phyloP scores from a whole-genome alignment of 2,329 filamentous ascomycete genomes.

The Purpureocillium lavendulum region DNA sequence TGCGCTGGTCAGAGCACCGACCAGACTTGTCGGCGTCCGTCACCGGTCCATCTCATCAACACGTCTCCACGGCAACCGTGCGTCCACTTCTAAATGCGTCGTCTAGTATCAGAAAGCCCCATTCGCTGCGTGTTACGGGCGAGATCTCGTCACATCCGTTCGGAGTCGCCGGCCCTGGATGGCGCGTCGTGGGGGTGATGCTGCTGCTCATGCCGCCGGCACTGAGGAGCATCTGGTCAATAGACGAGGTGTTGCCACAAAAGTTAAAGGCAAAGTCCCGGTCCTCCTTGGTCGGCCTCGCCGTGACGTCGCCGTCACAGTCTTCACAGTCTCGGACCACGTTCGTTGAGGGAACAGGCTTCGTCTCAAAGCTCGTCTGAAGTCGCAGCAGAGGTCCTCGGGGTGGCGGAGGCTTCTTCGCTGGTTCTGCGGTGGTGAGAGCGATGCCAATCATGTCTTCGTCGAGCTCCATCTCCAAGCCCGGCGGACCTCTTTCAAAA shows the following conservation, averaged over 20 bases:
- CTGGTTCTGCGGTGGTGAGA: slow-evolving; percentile 14
- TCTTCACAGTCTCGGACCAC: slow-evolving; percentile 15
- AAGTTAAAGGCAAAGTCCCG: slow-evolving; percentile 15
- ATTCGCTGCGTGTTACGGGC: slow-evolving; percentile 53
- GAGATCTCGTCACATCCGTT: slow-evolving; percentile 55
- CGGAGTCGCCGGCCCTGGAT: slow-evolving; percentile 43
- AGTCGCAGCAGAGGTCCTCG: slow-evolving; percentile 27
- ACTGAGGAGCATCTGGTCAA: slow-evolving; percentile 33
- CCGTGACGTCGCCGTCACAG: slow-evolving; percentile 28
- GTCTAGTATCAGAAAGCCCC: slow-evolving; percentile 51
- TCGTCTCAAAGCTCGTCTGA: slow-evolving; percentile 30
- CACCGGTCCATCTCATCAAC: slow-evolving; percentile 25
- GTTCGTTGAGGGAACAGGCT: background rate
- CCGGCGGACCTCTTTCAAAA: slow-evolving; percentile 9
- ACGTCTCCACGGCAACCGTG: slow-evolving; percentile 45
- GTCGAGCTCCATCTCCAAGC: slow-evolving; percentile 1
- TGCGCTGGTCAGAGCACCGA: no score
- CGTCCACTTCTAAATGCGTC: slow-evolving; percentile 32
- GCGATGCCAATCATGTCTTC: slow-evolving; percentile 12
- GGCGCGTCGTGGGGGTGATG: no score
- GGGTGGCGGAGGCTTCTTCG: slow-evolving; percentile 13
- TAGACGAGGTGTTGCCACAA: slow-evolving; percentile 25
- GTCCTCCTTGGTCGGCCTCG: slow-evolving; percentile 22
- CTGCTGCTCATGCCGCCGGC: slow-evolving; percentile 11
- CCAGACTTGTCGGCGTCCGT: no score